Evolutionary conservation across 2,329 filamentous ascomycete genomes (phyloP), one percentile per base, ranked within the genome.

Genomic region (Pseudogymnoascus sp.): DNA sequence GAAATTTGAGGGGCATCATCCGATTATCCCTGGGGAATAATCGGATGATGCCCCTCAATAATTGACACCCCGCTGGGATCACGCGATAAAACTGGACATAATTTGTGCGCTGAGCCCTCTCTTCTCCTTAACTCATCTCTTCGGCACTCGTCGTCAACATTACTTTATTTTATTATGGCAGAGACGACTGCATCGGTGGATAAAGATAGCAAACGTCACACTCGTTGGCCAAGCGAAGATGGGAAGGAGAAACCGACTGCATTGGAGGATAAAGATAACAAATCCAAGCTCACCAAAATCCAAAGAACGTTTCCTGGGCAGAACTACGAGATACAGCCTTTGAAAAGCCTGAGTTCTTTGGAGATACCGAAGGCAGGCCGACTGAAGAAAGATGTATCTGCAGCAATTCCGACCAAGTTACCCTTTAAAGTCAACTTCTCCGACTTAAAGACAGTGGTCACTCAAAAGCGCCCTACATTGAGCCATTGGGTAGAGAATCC

Each of bases 401-500:
- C 5, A 27, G 12, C 12, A 3, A 27, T 44, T 27, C 41, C 41
- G 27, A 9, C 17, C 1, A 44, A 44, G 7, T 2, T 44, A 44
- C 41, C 17, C 1, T 12, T 44, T 4, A 4, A 13, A 27, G 17
- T 13, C 4, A 44, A 12, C 9, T 2, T 27, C 41, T 27, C 21
- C 12, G 41, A 44, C 9, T 13, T 7, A 44, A 9, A 44, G 41
- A 44, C 41, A 12, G 25, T 7, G 13, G 41, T 4, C 2, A 3
- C 41, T 12, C 4, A 25, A 2, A 44, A 44, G 41, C 41, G 41
- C 6, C 4, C 41, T 2, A 4, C 21, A 5, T n/a, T 48, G n/a
- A 48, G n/a, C 12, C 17, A 42, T 5, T 42, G 39, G 38, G 39
- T 25, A 10, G n/a, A 63, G 25, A 61, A 59, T 55, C 63, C 48